A percentile compares a stretch with the other conserved stretches of the same genome.
phyloP scores from a whole-genome alignment of 768 basidiomycete species.

The Lyophyllum decastes region DNA sequence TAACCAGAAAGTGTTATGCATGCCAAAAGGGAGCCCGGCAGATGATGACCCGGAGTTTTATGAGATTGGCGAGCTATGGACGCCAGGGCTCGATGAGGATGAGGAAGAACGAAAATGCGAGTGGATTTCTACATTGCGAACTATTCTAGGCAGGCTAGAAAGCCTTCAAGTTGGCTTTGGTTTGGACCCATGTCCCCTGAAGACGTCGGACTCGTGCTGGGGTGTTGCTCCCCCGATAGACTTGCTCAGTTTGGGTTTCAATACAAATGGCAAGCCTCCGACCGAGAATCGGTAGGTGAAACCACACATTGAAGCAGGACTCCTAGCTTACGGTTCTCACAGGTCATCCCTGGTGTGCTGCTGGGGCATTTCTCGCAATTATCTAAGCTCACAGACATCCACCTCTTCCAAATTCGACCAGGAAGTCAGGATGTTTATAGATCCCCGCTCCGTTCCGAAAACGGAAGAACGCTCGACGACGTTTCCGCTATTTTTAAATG shows the following conservation, averaged over 20 bases:
- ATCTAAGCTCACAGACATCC: conserved; percentile 21
- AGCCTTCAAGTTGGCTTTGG: conserved; percentile 20
- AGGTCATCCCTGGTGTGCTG: conserved; percentile 16
- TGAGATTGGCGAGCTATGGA: conserved; percentile 5
- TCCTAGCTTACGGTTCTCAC: too few relatives aligned
- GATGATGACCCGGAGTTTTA: neutral
- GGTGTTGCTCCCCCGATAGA: conserved; percentile 9
- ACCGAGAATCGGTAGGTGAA: conserved; percentile 2
- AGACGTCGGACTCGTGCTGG: conserved; percentile 9
- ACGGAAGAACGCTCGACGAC: neutral
- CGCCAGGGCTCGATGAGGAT: neutral
- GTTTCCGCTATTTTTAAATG: neutral
- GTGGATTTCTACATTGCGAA: conserved; percentile 7
- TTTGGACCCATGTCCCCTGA: conserved; percentile 8
- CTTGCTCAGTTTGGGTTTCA: conserved; percentile 18
- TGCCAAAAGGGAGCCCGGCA: neutral
- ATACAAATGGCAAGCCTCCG: conserved; percentile 16
- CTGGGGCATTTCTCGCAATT: conserved; percentile 14
- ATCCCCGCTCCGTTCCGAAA: neutral
- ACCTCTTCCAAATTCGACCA: conserved; percentile 22
- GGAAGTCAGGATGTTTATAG: neutral
- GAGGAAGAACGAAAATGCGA: conserved; percentile 1
- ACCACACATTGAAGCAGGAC: too few relatives aligned
- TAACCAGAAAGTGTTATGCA: conserved; percentile 15
- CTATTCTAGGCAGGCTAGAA: conserved; percentile 9